Percentiles rank a stretch among this genome's conserved stretches.
These are phyloP conservation scores for Ceratocystis ficicola DNA, from an alignment of 2,329 filamentous ascomycete species.

Conservation along the genomic window DNA sequence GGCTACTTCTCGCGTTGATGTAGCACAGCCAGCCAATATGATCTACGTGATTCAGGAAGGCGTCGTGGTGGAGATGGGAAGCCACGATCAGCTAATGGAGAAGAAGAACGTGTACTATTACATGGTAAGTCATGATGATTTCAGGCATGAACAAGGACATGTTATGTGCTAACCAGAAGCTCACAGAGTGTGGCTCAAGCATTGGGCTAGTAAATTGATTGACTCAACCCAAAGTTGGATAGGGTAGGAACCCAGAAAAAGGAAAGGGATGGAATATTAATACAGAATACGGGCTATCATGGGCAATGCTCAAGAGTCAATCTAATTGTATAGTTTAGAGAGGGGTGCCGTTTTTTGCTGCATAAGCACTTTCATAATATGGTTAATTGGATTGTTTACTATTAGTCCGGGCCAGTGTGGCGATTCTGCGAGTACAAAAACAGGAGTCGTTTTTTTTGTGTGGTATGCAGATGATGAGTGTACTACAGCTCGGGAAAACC, in stretches of 20 bases:
- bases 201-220: conserved; percentile 9
- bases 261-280: not conserved
- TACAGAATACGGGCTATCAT: not conserved
- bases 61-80: conserved; percentile 33
- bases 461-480: no score
- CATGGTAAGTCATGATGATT: conserved; percentile 33
- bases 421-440: not conserved
- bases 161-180: not conserved
- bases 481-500: no score
- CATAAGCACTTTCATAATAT: conserved; percentile 9
- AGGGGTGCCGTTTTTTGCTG: not conserved
- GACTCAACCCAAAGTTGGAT: not conserved
- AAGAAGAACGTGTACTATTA: conserved; percentile 40
- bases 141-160: not conserved
- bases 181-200: conserved; percentile 14
- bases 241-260: not conserved
- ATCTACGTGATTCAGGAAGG: conserved; percentile 37
- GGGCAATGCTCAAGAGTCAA: conserved; percentile 8
- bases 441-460: no score
- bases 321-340: conserved; percentile 14
- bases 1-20: conserved; percentile 34
- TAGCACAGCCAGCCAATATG: conserved; percentile 33
- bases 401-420: not conserved
- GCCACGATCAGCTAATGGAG: conserved; percentile 42
- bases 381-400: not conserved